These are phyloP conservation scores for Aspergillus sp. DNA, from an alignment of 2,329 filamentous ascomycete species.

Conservation along the genomic window DNA sequence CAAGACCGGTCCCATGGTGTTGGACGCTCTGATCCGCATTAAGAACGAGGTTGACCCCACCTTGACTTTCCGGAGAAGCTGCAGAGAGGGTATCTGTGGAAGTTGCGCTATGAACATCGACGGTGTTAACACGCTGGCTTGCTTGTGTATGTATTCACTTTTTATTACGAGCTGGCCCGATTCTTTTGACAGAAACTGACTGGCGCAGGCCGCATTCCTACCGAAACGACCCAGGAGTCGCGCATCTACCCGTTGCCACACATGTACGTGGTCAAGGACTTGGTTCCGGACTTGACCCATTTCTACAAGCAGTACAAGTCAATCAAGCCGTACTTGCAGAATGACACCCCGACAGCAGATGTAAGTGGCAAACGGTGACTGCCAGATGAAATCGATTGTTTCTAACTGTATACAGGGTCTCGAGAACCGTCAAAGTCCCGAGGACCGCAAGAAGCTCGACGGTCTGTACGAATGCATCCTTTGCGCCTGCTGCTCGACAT, in stretches of 20 bases:
- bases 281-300: slow-evolving; percentile 92
- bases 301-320: slow-evolving; percentile 99
- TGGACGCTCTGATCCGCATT: slow-evolving; percentile 93
- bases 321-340: slow-evolving; percentile 96
- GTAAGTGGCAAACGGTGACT: slow-evolving; percentile 46
- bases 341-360: slow-evolving; percentile 72
- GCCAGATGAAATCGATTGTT: background rate
- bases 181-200: slow-evolving; percentile 4
- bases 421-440: slow-evolving; percentile 84
- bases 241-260: slow-evolving; percentile 98
- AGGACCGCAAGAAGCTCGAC: slow-evolving; percentile 91
- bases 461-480: slow-evolving; percentile 99
- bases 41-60: slow-evolving; percentile 99
- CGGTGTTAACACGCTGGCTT: slow-evolving; percentile 94
- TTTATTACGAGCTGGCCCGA: background rate
- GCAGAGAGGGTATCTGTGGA: slow-evolving; percentile 96
- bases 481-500: slow-evolving; percentile 97
- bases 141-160: slow-evolving; percentile 66
- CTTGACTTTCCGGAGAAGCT: slow-evolving; percentile 89
- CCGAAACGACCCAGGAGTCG: slow-evolving; percentile 68
- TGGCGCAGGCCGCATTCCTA: slow-evolving; percentile 75
- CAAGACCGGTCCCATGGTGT: slow-evolving; percentile 98
- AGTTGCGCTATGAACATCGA: slow-evolving; percentile 99
- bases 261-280: slow-evolving; percentile 98
- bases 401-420: slow-evolving; percentile 55